Evolutionary conservation across 2,329 filamentous ascomycete genomes (phyloP), one percentile per base, ranked within the genome.

Genomic region (Thelonectria discophora): DNA sequence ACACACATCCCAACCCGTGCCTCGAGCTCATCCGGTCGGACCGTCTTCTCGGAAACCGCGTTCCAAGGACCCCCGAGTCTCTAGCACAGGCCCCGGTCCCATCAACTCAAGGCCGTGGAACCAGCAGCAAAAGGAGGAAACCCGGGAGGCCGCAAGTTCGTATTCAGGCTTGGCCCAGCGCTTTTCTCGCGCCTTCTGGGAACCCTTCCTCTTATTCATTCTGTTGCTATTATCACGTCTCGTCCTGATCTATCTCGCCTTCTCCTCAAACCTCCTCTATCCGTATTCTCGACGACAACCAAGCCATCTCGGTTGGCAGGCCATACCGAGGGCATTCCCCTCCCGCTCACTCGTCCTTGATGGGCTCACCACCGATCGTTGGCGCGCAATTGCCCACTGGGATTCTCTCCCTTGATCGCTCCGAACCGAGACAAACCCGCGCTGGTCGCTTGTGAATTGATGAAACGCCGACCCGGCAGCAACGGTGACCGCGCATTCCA

Each of bases 301-400:
- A 32, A 39, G 13, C 42, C 10, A 45, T 32, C 40, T 52, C 58
- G 47, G 37, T 56, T 51, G 46, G 40, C 39, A 48, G 39, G 47
- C 48, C 52, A 57, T 43, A 61, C 42, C 53, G 53, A 56, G 58
- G 58, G 58, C 48, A 27, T 21, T 60, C 52, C 58, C 58, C 58
- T 60, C 52, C 53, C 46, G 34, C 30, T 32, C 55, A 20, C 32
- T 20, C 39, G 43, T 53, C 42, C 53, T 61, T 57, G 42, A 61
- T 56, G 58, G 58, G 58, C 58, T 56, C 48, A 49, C 53, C 52
- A 34, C 24, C 27, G 40, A 60, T 32, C 21, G 10, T 53, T 53
- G 48, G 54, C 48, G 42, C 20, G 47, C 42, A 40, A 37, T 30
- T 30, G 42, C 40, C 53, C n/a, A 37, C 32, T 18, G 15, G 12